Conservation (phyloP, 139 green algal species). For the Coccomyxa sp. region DNA sequence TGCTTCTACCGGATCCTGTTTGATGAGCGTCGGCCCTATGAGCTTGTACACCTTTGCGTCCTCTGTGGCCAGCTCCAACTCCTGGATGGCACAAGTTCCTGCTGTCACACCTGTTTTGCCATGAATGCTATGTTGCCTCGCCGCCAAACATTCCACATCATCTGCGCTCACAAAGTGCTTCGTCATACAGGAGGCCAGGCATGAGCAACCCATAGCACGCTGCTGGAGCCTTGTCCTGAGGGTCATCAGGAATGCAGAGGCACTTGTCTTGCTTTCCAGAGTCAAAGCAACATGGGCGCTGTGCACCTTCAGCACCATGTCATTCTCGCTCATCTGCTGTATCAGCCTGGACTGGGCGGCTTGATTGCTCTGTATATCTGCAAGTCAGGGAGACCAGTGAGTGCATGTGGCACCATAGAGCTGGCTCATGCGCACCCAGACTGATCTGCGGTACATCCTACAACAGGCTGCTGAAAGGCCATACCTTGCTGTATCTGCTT, state of each 20-base stretch:
- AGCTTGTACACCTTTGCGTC: conserved; percentile 82
- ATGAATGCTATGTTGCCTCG: too few species aligned
- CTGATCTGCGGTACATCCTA: not conserved
- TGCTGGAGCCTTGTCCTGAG: not conserved
- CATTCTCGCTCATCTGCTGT: conserved; percentile 63
- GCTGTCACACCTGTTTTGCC: not conserved
- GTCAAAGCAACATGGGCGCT: not conserved
- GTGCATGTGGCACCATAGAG: not conserved
- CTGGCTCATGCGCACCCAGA: not conserved
- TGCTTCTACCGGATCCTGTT: conserved; percentile 80
- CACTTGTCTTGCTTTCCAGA: not conserved
- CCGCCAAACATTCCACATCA: too few species aligned
- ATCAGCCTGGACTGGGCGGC: conserved; percentile 37
- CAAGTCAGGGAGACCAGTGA: not conserved
- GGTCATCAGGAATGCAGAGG: not conserved
- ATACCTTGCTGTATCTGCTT: not conserved
- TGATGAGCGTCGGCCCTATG: conserved; percentile 80
- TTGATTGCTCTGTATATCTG: not conserved
- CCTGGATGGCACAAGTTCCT: conserved; percentile 35
- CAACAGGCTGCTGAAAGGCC: not conserved
- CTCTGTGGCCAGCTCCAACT: conserved; percentile 70
- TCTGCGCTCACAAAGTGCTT: not conserved
- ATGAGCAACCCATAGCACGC: not conserved
- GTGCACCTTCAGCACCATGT: conserved; percentile 59
- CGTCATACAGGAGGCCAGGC: not conserved